Evolutionary conservation across 495 filamentous ascomycete genomes (phyloP), one percentile per base, ranked within the genome.

Genomic region (Penicillium chermesinum): DNA sequence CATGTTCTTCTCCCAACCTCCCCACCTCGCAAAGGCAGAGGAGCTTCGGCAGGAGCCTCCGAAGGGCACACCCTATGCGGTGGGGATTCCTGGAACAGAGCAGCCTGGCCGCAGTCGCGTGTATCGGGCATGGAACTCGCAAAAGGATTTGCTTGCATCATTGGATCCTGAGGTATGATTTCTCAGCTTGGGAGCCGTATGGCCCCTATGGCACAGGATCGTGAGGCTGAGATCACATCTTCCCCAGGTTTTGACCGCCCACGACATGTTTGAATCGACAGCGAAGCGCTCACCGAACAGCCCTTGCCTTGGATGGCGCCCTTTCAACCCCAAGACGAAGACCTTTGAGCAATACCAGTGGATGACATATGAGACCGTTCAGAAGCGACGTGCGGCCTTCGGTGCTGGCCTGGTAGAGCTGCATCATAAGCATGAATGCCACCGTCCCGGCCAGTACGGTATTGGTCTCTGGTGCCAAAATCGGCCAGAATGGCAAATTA

Each of bases 391-490:
- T 49, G 82, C 85, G 46, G 86, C 90, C 53, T 81, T 98, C 55
- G 93, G 94, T 46, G 87, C 84, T 36, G 93, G 94, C 44, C 67
- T 97, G 42, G 84, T 89, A 38, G 82, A 91, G 66, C 65, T 97
- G 58, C 87, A 95, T 65, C 74, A 85, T 54, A 77, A 80, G 50
- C 72, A 79, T 48, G 86, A 85, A 6, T 73, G 87, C 40, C 51
- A 57, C 47, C 62, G 62, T 30, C 72, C 73, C 7, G 78, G 76
- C 25, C 86, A 91, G 68, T 88, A 93, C 61, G 88, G 85, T 41
- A 79, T 97, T 49, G 93, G 93, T 25, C 70, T 98, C 14, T 98
- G 93, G 93, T 89, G 88, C 47, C 88, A 91, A 71, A 98, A 98
- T 66, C 81, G 93, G 43, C 87, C 91, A 5, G 93, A 98, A 67